Evolutionary conservation across 2,329 filamentous ascomycete species (phyloP), one percentile per base, ranked within the genome.

Genomic region (Seiridium unicorne): DNA sequence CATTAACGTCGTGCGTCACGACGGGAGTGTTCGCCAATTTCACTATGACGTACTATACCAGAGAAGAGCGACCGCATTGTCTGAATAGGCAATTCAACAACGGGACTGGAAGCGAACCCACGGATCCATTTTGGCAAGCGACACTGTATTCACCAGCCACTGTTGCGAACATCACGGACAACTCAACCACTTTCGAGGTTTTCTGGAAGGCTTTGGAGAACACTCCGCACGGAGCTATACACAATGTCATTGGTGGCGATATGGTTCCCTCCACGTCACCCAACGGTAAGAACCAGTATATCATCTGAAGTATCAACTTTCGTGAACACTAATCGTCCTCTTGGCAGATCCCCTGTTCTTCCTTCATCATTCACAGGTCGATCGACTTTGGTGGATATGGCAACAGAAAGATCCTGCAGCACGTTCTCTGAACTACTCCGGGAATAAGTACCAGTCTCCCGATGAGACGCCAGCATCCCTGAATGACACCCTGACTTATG

Each of bases 1-100:
- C 60, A 13, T 9, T 48, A 11, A 51, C 55, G 4, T 69, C 70
- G 6, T 76, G 74, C 49, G 70, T 76, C 6, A 47, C 63, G 38
- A 60, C 65, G 35, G 74, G 73, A 0, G 72, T 73, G 2, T 76
- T 76, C 58, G 62, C 63, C 11, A 35, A 65, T 60, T 64, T 58
- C 46, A 55, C 18, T 10, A 5, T 53, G 40, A 18, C 11, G n/a
- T 60, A 57, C 46, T 54, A 46, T 18, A 31, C 13, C 51, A 26
- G 10, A 46, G 8, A 11, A 36, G 47, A 42, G 34, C 38, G 40
- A 4, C 34, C 53, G 40, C 62, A 62, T 47, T 64, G 62, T 53
- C 61, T 76, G 8, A 65, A 63, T 3, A 67, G 62, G 40, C 11
- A 35, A 2, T 58, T 64, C 6, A 48, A 51, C 51, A 55, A 63